Base-by-base conservation (phyloP, 2,329 filamentous ascomycete genomes). In the Fusarium ambrosium region DNA sequence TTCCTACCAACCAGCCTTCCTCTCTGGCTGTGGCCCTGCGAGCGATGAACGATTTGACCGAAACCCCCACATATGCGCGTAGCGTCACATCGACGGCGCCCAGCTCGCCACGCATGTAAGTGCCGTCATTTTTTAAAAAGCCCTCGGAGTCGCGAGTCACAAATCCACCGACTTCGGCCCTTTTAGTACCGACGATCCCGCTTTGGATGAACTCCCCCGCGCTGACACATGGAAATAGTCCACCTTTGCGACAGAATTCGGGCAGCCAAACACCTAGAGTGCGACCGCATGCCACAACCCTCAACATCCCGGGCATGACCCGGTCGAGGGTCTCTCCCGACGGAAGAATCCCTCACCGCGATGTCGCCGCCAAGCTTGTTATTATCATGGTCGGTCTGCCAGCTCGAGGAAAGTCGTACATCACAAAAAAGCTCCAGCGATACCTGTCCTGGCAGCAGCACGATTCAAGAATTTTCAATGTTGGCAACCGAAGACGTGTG, bases 301-400 rank as follows among this genome's bases (percentile, higher is more conserved):
- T 98, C 79, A 97, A 98, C 82, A 98, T 99, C 70, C 97, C 97
- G 67, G 97, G 97, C 75, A 92, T 99, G 87, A 99, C 97, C 69
- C 93, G 95, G 80, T 98, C 96, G 70, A 95, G 95, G 80, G 95
- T 97, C 59, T 99, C 97, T 2, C 97, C 97, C 10, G 97, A 99
- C 83, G 97, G 97, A 76, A 92, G 94, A 79, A 99, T 99, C 78
- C 93, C 97, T 65, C 92, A 96, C 81, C 90, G 96, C 80, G 97
- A 99, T 88, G 94, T 99, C 60, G 97, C 95, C 60, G 94, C 97
- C 45, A 99, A 99, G 87, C 88, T 99, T 72, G 95, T 98, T 81
- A 97, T 99, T 79, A 92, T 99, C 82, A 99, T 99, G 97, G 97
- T 99, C 70, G 97, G 97, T 73, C 86, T 99, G 78, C 97, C 97